Conservation (phyloP, 148 eudicot genomes). For the Chenopodium album region DNA sequence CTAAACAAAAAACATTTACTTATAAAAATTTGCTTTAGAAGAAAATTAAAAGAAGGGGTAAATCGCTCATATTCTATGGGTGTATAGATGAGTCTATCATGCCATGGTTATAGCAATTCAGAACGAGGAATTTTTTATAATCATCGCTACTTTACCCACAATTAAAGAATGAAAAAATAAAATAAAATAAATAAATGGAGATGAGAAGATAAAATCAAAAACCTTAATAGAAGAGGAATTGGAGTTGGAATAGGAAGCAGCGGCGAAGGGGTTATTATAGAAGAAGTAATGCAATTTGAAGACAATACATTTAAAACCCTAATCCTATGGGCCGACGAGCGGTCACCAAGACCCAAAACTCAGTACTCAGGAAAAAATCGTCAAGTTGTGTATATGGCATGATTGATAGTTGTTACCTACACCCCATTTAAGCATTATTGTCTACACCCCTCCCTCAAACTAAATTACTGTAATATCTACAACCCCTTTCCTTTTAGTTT, state of each 20-base stretch:
- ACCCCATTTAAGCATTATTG: no score
- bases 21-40: no score
- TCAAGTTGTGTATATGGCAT: no score
- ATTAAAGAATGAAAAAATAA: neutral
- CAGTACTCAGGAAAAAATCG: no score
- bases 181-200: neutral
- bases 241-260: neutral
- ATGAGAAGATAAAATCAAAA: no score
- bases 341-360: no score
- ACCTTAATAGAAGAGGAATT: neutral
- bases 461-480: no score
- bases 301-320: neutral
- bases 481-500: no score
- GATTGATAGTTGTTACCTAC: no score
- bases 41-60: neutral
- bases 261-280: neutral
- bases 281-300: neutral
- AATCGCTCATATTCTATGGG: slow-evolving; percentile 29
- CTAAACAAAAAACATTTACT: neutral
- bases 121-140: slow-evolving; percentile 23
- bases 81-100: slow-evolving; percentile 20
- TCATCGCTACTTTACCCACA: neutral
- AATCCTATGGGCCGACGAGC: neutral
- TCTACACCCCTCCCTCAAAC: no score
- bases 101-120: slow-evolving; percentile 19